Conservation (phyloP, 768 basidiomycete species). For the Tubosaeta sp. region DNA sequence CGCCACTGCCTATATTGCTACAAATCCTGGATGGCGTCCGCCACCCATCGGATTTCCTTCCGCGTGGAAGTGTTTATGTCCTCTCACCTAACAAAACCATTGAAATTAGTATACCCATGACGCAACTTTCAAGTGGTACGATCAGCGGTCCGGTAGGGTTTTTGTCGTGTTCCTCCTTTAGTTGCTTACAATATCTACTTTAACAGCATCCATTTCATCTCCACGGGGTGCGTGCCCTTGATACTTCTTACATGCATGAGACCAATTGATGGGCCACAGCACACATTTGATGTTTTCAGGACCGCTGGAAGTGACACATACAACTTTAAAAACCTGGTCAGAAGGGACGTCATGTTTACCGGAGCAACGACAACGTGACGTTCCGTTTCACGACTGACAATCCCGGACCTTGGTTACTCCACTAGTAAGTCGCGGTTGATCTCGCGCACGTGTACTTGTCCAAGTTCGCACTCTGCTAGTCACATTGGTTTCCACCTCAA, state of each 20-base stretch:
- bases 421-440: slow-evolving; percentile 19
- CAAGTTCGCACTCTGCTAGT: slow-evolving; percentile 1
- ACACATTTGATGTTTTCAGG: slow-evolving; percentile 38
- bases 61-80: slow-evolving; percentile 36
- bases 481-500: slow-evolving; percentile 22
- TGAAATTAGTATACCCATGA: slow-evolving; percentile 38
- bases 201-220: slow-evolving; percentile 38
- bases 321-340: slow-evolving; percentile 49
- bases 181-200: background rate
- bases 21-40: background rate
- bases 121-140: slow-evolving; percentile 8
- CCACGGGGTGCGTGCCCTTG: slow-evolving; percentile 36
- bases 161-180: too few relatives aligned
- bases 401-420: slow-evolving; percentile 32
- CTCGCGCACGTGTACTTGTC: too few relatives aligned
- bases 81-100: slow-evolving; percentile 41
- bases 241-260: background rate
- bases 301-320: slow-evolving; percentile 34
- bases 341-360: slow-evolving; percentile 43
- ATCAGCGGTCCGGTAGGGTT: slow-evolving; percentile 11
- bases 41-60: slow-evolving; percentile 26
- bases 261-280: slow-evolving; percentile 23
- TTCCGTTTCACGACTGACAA: slow-evolving; percentile 66
- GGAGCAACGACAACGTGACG: slow-evolving; percentile 37
- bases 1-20: background rate